Conservation (phyloP, 176 grass and related monocot genomes). For the Oryza australiensis region DNA sequence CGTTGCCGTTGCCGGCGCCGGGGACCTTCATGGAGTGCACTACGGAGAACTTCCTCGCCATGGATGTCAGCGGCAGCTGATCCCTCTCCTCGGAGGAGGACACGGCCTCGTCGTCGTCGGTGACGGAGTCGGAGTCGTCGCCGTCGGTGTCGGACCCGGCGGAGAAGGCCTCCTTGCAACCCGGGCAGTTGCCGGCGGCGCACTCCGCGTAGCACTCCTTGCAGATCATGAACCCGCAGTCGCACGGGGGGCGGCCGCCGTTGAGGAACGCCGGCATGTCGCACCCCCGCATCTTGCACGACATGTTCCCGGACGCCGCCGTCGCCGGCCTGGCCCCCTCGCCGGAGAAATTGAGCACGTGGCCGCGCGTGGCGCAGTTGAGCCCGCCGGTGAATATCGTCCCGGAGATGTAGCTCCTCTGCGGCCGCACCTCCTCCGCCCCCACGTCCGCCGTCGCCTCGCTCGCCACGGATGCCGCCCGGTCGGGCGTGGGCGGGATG, state of each 20-base stretch:
- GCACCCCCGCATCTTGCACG: constrained; percentile 86
- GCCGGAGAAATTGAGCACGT: constrained; percentile 49
- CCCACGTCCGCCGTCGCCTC: background rate
- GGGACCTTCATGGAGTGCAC: constrained; percentile 77
- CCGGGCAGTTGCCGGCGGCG: constrained; percentile 56
- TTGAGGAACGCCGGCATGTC: constrained; percentile 56
- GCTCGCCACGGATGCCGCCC: background rate
- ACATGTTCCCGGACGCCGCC: constrained; percentile 51
- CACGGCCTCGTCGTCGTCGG: constrained; percentile 40
- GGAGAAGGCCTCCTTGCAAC: constrained; percentile 78
- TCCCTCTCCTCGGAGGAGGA: constrained; percentile 51
- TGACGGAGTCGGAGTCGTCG: background rate
- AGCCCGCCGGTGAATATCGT: constrained; percentile 98
- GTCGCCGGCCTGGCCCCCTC: background rate
- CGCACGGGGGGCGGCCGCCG: constrained; percentile 50
- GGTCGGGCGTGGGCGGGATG: constrained; percentile 87
- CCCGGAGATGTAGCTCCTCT: constrained; percentile 75
- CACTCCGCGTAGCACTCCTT: constrained; percentile 84
- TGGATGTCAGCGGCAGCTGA: constrained; percentile 69
- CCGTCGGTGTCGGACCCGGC: constrained; percentile 34
- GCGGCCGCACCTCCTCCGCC: constrained; percentile 29
- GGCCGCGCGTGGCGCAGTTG: constrained; percentile 76
- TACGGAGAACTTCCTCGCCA: constrained; percentile 62
- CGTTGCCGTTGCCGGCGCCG: background rate
- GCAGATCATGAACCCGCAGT: constrained; percentile 91